Evolutionary conservation across 1,139 yeast species (phyloP), one percentile per base, ranked within the genome.

Genomic region (Candida labiduridarum): DNA sequence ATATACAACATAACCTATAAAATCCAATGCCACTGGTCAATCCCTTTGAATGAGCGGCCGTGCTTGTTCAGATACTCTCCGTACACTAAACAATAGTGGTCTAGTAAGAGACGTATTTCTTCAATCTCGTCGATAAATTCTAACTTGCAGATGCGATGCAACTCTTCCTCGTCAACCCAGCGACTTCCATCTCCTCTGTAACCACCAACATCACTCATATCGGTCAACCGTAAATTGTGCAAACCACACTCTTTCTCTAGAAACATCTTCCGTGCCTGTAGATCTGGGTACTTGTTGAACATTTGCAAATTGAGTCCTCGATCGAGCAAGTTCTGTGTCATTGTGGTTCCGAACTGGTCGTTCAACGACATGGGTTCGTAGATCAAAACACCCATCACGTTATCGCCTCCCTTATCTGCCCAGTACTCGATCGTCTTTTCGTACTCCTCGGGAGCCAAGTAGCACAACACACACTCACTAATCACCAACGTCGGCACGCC

Each of bases 71-170:
- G 35, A 35, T 45, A 56, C 35, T 66, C 70, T 1, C 60, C 69
- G 46, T 65, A 68, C 16, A 61, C 54, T 38, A 68, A 53, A 50
- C 96, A 85, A 62, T 94, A 94, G 66, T 94, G 99, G 42, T 79
- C 77, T 55, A 89, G 80, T 51, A 94, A 74, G 41, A 94, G 70
- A 56, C 76, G 73, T 60, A 94, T 76, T 63, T 94, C 99, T 68
- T 94, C 99, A 12, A 90, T 70, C 65, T 94, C 99, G 67, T 94
- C 99, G 38, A 94, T 72, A 58, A 91, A 74, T 63, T 94, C 98
- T 46, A 92, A 72, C 30, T 70, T 64, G 49, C 82, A 78, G 1
- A 91, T 76, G 34, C 96, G 68, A 15, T 59, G 59, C 45, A 72
- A 65, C 45, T 88, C 96, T 0, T 61, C 63, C 0, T 50, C 55